Conservation (phyloP, 2,329 filamentous ascomycete genomes). For the Plenodomus biglobosus region DNA sequence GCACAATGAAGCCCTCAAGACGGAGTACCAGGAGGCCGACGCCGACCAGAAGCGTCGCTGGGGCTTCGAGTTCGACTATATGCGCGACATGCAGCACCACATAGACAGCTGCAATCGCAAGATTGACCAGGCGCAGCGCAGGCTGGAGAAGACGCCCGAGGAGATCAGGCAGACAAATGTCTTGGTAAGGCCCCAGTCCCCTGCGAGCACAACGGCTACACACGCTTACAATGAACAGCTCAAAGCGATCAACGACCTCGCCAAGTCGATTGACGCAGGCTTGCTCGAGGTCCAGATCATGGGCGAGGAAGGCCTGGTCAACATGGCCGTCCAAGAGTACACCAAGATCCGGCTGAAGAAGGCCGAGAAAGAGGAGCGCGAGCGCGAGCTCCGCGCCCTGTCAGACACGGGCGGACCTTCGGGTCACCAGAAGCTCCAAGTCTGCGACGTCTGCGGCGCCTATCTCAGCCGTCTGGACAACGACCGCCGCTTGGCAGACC, state of each 20-base stretch:
- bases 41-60: conserved; percentile 72
- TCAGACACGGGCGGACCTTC: conserved; percentile 90
- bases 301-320: conserved; percentile 78
- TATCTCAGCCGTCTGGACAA: conserved; percentile 93
- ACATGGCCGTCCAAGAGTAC: conserved; percentile 81
- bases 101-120: conserved; percentile 94
- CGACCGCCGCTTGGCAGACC: conserved; percentile 87
- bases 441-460: conserved; percentile 97
- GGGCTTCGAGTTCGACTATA: conserved; percentile 95
- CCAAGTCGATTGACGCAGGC: conserved; percentile 75
- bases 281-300: conserved; percentile 84
- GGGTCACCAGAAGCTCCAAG: conserved; percentile 96
- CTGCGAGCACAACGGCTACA: not conserved
- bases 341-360: conserved; percentile 81
- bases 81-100: conserved; percentile 93
- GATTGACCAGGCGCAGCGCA: conserved; percentile 85
- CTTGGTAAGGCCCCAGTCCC: conserved; percentile 54
- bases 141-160: conserved; percentile 95
- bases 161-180: conserved; percentile 95
- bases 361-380: conserved; percentile 77
- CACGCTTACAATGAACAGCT: conserved; percentile 52
- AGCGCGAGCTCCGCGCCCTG: conserved; percentile 85
- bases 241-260: conserved; percentile 81
- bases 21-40: conserved; percentile 78
- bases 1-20: conserved; percentile 84